phyloP scores from a whole-genome alignment of 129 eudicot species.

The Flaveria brownii region DNA sequence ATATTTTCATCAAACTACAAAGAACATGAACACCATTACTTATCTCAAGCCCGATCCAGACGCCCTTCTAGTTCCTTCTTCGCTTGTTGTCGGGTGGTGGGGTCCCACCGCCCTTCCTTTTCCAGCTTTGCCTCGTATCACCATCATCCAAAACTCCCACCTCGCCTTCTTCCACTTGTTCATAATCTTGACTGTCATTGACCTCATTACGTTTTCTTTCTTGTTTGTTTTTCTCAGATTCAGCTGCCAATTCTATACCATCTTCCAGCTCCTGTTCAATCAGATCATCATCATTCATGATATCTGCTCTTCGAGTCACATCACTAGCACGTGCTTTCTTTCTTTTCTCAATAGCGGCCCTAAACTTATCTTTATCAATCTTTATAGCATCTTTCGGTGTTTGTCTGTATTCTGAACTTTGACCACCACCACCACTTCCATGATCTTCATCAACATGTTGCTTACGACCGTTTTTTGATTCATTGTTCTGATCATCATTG shows the following conservation, averaged over 20 bases:
- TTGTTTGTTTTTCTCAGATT: conserved; percentile 42
- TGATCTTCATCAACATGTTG: conserved; percentile 34
- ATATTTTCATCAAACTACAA: conserved; percentile 30
- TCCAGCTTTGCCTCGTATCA: conserved; percentile 28
- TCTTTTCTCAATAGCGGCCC: conserved; percentile 45
- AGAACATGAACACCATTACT: conserved; percentile 25
- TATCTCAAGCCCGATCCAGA: not conserved
- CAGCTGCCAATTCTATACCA: conserved; percentile 52
- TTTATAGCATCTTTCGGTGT: conserved; percentile 44
- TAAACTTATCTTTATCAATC: conserved; percentile 49
- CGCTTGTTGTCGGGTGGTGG: conserved; percentile 34
- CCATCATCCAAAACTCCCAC: conserved; percentile 35
- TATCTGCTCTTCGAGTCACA: conserved; percentile 32
- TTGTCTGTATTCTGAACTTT: conserved; percentile 26
- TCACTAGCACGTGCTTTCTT: conserved; percentile 47
- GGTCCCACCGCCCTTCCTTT: conserved; percentile 61
- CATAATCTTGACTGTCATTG: conserved; percentile 19
- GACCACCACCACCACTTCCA: conserved; percentile 31
- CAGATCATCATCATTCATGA: conserved; percentile 54
- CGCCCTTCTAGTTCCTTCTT: conserved; percentile 33
- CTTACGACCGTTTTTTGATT: conserved; percentile 20
- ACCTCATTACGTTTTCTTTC: conserved; percentile 33
- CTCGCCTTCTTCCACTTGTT: conserved; percentile 51
- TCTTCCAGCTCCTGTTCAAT: conserved; percentile 49
- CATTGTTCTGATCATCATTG: conserved; percentile 27